Conservation (phyloP, 176 grass and related monocot species). For the Aegilops longissima region DNA sequence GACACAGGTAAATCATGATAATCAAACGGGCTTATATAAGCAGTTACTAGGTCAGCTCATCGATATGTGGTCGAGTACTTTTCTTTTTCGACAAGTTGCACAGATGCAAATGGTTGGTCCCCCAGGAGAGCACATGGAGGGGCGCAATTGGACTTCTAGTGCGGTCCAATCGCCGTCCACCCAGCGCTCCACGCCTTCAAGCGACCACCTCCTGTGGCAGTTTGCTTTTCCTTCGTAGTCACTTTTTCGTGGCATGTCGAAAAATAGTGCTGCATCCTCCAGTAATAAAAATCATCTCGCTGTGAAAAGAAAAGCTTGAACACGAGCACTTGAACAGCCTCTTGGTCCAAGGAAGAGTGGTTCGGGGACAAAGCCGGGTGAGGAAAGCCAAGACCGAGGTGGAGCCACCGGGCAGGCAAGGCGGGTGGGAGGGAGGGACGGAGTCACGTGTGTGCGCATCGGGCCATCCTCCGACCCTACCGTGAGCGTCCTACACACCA, state of each 20-base stretch:
- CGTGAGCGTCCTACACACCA: neutral
- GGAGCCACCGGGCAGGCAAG: neutral
- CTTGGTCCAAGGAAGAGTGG: neutral
- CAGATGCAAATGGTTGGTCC: neutral
- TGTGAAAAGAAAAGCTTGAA: neutral
- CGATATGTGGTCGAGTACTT: neutral
- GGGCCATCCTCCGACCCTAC: neutral
- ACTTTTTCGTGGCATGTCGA: neutral
- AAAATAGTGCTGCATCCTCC: no score
- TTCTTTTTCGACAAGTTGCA: neutral
- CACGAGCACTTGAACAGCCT: no score
- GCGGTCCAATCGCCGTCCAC: neutral
- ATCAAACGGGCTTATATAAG: slow-evolving; percentile 4
- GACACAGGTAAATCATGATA: neutral
- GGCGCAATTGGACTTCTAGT: neutral
- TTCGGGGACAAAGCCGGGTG: neutral
- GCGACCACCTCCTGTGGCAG: neutral
- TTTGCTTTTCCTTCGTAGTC: neutral
- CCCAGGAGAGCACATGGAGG: neutral
- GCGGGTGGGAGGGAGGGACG: neutral
- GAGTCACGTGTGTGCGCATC: slow-evolving; percentile 34
- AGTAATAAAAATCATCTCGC: neutral
- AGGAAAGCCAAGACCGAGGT: neutral
- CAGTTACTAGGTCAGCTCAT: neutral
- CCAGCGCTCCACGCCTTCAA: neutral